Percentiles rank a stretch among this genome's conserved stretches.
Evolutionary conservation across 2,329 filamentous ascomycete genomes (phyloP).

Genomic region (Phialemoniopsis sp.): DNA sequence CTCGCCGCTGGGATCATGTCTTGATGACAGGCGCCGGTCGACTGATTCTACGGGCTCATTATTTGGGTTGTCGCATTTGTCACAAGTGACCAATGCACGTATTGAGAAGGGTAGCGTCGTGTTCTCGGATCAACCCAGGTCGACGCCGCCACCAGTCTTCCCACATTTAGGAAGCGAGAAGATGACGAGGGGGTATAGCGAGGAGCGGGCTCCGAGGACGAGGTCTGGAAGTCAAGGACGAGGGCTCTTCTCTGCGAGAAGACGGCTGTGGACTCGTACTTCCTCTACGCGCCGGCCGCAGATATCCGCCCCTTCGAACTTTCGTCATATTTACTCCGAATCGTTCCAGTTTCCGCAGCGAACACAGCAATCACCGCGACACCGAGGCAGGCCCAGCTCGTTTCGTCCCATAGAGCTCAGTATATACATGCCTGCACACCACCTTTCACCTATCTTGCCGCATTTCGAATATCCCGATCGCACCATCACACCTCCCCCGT

Average conservation of each 20-base stretch:
- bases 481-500: conserved; percentile 31
- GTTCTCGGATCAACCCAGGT: conserved; percentile 23
- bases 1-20: conserved; percentile 13
- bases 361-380: conserved; percentile 10
- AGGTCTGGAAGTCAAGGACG: conserved; percentile 17
- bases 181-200: conserved; percentile 15
- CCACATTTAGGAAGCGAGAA: conserved; percentile 8
- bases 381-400: conserved; percentile 19
- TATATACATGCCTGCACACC: conserved; percentile 41
- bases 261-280: conserved; percentile 31
- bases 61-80: conserved; percentile 1
- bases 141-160: conserved; percentile 19
- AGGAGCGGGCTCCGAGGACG: conserved; percentile 28
- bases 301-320: conserved; percentile 57
- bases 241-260: conserved; percentile 40
- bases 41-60: background rate
- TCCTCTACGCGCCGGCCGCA: conserved; percentile 44
- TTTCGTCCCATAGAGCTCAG: conserved; percentile 55
- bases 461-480: conserved; percentile 37
- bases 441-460: conserved; percentile 52
- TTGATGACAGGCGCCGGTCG: no score
- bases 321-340: conserved; percentile 52
- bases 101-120: conserved; percentile 20
- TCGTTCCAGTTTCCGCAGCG: conserved; percentile 31
- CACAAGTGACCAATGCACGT: conserved; percentile 4